These are phyloP conservation scores for Hirschioporus abietinus DNA, from an alignment of 768 basidiomycete genomes.

Conservation along the genomic window DNA sequence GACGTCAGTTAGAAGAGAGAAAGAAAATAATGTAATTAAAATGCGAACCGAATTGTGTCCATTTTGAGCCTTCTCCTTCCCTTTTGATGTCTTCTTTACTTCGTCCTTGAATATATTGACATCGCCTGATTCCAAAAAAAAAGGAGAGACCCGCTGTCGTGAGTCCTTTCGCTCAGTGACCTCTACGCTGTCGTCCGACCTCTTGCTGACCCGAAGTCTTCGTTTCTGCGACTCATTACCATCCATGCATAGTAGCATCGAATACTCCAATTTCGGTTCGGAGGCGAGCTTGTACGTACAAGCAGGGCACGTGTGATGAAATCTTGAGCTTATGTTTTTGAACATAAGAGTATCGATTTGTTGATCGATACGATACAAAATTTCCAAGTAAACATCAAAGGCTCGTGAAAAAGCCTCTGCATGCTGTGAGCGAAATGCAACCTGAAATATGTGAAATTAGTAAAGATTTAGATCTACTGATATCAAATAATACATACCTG, in stretches of 20 bases:
- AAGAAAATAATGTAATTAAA: too few relatives aligned
- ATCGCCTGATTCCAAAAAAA: conserved; percentile 4
- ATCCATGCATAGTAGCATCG: conserved; percentile 18
- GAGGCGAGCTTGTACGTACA: conserved; percentile 22
- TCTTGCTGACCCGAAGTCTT: not conserved
- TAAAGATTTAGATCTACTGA: not conserved
- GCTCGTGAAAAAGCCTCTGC: conserved; percentile 17
- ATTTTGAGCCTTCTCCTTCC: conserved; percentile 2
- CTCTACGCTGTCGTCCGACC: not conserved
- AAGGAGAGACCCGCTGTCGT: not conserved
- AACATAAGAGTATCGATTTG: conserved; percentile 13
- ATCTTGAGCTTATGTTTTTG: conserved; percentile 13
- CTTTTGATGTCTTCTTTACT: conserved; percentile 11
- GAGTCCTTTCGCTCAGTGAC: not conserved
- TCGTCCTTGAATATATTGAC: conserved; percentile 20
- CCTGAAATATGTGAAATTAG: not conserved
- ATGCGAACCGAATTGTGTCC: not conserved
- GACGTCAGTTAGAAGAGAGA: too few relatives aligned
- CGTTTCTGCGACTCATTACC: conserved; percentile 15
- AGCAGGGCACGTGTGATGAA: conserved; percentile 21
- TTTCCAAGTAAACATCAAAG: conserved; percentile 23
- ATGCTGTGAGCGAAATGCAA: not conserved
- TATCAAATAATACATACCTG: not conserved
- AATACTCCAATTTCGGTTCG: conserved; percentile 11
- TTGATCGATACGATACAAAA: conserved; percentile 14